phyloP scores from a whole-genome alignment of 306 rosid species.

The Alnus glutinosa region DNA sequence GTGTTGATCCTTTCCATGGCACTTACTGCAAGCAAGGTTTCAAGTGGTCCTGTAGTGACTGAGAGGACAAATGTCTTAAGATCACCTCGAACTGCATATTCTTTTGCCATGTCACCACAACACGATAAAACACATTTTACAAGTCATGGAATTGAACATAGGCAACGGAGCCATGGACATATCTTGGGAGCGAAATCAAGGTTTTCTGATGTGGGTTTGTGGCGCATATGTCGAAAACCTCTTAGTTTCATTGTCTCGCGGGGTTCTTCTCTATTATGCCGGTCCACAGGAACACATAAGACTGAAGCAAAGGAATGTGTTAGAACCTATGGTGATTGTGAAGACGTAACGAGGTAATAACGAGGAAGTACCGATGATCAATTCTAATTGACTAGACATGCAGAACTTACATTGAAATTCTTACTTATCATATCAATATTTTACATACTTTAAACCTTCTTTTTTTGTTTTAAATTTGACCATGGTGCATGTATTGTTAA shows the following conservation, averaged over 20 bases:
- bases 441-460: background rate
- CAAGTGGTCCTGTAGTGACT: conserved; percentile 56
- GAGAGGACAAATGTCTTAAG: conserved; percentile 44
- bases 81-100: conserved; percentile 41
- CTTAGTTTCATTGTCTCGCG: conserved; percentile 43
- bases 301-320: conserved; percentile 57
- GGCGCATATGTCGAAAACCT: conserved; percentile 42
- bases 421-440: background rate
- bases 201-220: conserved; percentile 35
- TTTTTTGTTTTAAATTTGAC: background rate
- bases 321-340: conserved; percentile 52
- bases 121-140: conserved; percentile 41
- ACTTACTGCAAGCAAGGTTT: conserved; percentile 60
- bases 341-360: conserved; percentile 57
- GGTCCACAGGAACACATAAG: conserved; percentile 58
- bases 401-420: background rate
- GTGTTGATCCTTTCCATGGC: conserved; percentile 56
- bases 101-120: conserved; percentile 46
- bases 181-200: conserved; percentile 33
- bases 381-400: background rate
- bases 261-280: conserved; percentile 47
- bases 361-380: background rate
- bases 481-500: background rate
- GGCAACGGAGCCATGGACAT: conserved; percentile 40
- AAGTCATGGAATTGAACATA: conserved; percentile 41